A percentile compares a stretch with the other conserved stretches of the same genome.
These are phyloP conservation scores for Metarhizium album DNA, from an alignment of 2,329 filamentous ascomycete genomes.

Conservation along the genomic window DNA sequence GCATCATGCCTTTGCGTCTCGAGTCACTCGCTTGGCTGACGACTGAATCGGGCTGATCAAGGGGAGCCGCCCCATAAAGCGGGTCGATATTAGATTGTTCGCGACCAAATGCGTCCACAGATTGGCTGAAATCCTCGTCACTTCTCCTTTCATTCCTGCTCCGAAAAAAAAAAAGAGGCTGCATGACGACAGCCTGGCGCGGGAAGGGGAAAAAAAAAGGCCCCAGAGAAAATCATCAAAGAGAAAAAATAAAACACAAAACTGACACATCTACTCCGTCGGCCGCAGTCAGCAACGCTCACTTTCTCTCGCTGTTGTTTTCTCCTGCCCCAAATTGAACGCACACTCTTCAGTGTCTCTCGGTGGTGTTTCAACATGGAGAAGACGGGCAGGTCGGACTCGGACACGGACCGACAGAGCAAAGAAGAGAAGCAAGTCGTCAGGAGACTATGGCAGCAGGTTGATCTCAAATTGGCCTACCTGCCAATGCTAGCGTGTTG, in stretches of 20 bases:
- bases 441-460: slow-evolving; percentile 7
- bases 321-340: not conserved
- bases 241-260: not conserved
- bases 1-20: not conserved
- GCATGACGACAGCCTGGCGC: too few relatives aligned
- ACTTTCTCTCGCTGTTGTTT: not conserved
- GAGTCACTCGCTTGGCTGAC: not conserved
- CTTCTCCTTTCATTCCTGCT: slow-evolving; percentile 2
- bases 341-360: not conserved
- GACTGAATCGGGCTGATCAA: not conserved
- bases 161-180: too few relatives aligned
- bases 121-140: slow-evolving; percentile 1
- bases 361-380: not conserved
- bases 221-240: too few relatives aligned
- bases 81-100: not conserved
- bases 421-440: slow-evolving; percentile 5
- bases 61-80: not conserved
- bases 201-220: not conserved
- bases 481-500: slow-evolving; percentile 22
- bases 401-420: slow-evolving; percentile 8
- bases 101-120: not conserved
- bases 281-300: not conserved
- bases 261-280: not conserved
- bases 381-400: slow-evolving; percentile 2
- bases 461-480: slow-evolving; percentile 16